Evolutionary conservation across 2,329 filamentous ascomycete species (phyloP).

Genomic region (Ophiostoma sp.): DNA sequence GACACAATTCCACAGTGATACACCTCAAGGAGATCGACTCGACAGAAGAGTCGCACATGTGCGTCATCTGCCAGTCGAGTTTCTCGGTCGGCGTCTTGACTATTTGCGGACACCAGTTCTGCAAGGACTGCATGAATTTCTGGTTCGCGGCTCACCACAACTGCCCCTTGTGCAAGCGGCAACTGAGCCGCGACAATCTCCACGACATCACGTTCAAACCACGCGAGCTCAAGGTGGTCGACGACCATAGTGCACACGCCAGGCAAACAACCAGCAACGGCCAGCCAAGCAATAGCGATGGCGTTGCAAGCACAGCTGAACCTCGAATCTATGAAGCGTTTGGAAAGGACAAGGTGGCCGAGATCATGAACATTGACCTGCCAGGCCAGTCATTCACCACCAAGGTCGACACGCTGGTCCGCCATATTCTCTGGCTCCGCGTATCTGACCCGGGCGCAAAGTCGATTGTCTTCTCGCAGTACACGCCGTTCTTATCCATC

Average conservation of each 20-base stretch:
- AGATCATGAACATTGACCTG: slow-evolving; percentile 79
- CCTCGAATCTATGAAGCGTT: slow-evolving; percentile 70
- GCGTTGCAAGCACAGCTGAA: slow-evolving; percentile 18
- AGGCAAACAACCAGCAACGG: neutral
- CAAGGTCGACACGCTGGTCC: slow-evolving; percentile 77
- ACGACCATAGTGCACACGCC: slow-evolving; percentile 25
- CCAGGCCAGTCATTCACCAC: slow-evolving; percentile 71
- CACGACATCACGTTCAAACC: slow-evolving; percentile 83
- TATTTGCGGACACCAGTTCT: slow-evolving; percentile 86
- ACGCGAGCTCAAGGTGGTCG: slow-evolving; percentile 61
- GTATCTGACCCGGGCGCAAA: slow-evolving; percentile 81
- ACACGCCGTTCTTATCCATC: slow-evolving; percentile 68
- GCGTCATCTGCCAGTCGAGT: slow-evolving; percentile 74
- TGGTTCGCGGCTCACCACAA: slow-evolving; percentile 73
- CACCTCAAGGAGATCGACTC: slow-evolving; percentile 54
- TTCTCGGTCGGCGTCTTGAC: slow-evolving; percentile 80
- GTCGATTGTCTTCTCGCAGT: slow-evolving; percentile 88
- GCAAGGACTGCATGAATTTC: slow-evolving; percentile 73
- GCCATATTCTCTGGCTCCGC: slow-evolving; percentile 81
- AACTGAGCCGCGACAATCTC: slow-evolving; percentile 60
- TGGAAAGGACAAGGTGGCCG: slow-evolving; percentile 60
- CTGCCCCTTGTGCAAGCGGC: slow-evolving; percentile 79
- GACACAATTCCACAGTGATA: slow-evolving; percentile 38
- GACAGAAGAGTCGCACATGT: slow-evolving; percentile 61
- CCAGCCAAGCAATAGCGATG: slow-evolving; percentile 16